Evolutionary conservation across 441 rosid species (phyloP).

Genomic region (Euphorbia corollata): DNA sequence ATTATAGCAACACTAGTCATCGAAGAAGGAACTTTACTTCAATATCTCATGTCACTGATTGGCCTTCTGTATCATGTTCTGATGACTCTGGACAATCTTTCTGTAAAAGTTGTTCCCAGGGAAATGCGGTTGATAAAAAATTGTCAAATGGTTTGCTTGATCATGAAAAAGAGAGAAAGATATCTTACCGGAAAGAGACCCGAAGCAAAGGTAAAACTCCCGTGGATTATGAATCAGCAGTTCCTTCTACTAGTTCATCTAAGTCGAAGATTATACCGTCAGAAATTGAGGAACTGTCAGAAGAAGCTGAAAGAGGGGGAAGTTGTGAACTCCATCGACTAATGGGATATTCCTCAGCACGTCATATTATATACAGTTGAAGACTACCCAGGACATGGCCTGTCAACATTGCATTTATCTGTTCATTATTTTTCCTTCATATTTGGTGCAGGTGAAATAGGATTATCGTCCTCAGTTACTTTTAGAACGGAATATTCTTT

Average conservation of each 20-base stretch:
- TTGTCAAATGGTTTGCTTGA: conserved; percentile 19
- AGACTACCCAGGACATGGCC: background rate
- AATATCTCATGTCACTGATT: conserved; percentile 30
- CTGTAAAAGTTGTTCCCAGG: conserved; percentile 32
- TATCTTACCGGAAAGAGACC: conserved; percentile 22
- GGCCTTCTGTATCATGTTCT: conserved; percentile 36
- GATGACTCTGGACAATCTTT: conserved; percentile 33
- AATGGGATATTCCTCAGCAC: conserved; percentile 77
- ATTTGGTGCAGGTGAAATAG: conserved; percentile 10
- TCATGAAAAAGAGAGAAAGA: conserved; percentile 24
- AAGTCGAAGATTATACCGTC: conserved; percentile 29
- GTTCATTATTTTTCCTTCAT: background rate
- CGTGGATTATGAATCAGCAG: conserved; percentile 27
- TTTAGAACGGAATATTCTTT: background rate
- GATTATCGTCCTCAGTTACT: conserved; percentile 4
- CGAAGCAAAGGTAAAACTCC: conserved; percentile 26
- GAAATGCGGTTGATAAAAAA: conserved; percentile 20
- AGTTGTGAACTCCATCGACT: conserved; percentile 71
- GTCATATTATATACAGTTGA: conserved; percentile 35
- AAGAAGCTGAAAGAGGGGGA: conserved; percentile 30
- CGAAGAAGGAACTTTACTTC: conserved; percentile 26
- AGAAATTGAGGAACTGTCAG: conserved; percentile 37
- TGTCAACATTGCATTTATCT: background rate
- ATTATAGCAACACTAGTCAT: conserved; percentile 14
- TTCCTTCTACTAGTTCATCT: conserved; percentile 24